Percentiles rank a stretch among this genome's conserved stretches.
Conservation (phyloP, 169 alveolate species). For the Plasmodium blacklocki region DNA sequence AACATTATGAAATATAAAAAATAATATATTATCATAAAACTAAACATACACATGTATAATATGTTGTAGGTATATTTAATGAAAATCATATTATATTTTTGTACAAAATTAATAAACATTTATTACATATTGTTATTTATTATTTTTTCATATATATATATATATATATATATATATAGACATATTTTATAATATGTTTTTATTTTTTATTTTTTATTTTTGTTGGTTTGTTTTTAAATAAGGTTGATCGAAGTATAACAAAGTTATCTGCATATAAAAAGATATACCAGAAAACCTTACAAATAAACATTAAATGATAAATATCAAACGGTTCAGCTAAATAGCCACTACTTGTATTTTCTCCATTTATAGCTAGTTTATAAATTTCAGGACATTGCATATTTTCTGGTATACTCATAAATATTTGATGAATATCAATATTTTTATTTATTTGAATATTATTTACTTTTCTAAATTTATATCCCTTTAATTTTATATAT, state of each 20-base stretch:
- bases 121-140: no score
- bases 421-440: slow-evolving; percentile 59
- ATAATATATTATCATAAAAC: no score
- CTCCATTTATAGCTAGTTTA: slow-evolving; percentile 74
- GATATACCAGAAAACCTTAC: slow-evolving; percentile 68
- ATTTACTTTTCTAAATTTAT: slow-evolving; percentile 32
- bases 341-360: slow-evolving; percentile 41
- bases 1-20: no score
- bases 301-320: slow-evolving; percentile 69
- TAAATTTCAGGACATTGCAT: slow-evolving; percentile 62
- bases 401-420: slow-evolving; percentile 77
- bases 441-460: slow-evolving; percentile 5
- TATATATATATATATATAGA: slow-evolving; percentile 8
- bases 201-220: not conserved
- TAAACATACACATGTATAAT: no score
- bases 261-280: slow-evolving; percentile 63
- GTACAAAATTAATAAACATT: no score
- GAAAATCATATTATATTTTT: no score
- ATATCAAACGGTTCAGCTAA: slow-evolving; percentile 77
- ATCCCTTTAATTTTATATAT: slow-evolving; percentile 63
- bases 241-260: slow-evolving; percentile 46
- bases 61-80: no score
- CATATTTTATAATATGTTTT: not conserved
- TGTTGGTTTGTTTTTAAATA: slow-evolving; percentile 8
- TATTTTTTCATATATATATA: slow-evolving; percentile 3